A percentile compares a stretch with the other conserved stretches of the same genome.
These are phyloP conservation scores for Neurospora terricola DNA, from an alignment of 495 filamentous ascomycete species.

Conservation along the genomic window DNA sequence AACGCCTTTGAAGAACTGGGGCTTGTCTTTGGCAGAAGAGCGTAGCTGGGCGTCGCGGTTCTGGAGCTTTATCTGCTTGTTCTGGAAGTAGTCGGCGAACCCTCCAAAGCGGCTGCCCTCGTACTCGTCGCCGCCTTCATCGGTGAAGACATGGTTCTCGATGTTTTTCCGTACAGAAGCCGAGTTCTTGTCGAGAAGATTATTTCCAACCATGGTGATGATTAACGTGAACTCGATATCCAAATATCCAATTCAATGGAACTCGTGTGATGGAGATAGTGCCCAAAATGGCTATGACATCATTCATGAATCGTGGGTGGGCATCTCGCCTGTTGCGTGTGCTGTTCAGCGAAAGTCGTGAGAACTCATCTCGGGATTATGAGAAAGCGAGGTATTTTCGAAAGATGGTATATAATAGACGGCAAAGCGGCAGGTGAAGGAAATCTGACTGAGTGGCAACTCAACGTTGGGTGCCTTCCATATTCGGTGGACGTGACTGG, in stretches of 20 bases:
- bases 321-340: neutral
- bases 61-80: slow-evolving; percentile 93
- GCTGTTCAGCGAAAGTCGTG: neutral
- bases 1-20: slow-evolving; percentile 78
- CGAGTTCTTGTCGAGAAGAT: slow-evolving; percentile 62
- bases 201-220: slow-evolving; percentile 56
- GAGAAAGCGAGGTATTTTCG: neutral
- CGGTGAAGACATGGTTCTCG: slow-evolving; percentile 49
- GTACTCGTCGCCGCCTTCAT: slow-evolving; percentile 86
- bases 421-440: neutral
- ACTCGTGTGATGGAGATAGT: slow-evolving; percentile 1
- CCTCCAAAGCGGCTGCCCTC: slow-evolving; percentile 77
- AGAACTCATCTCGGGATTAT: neutral
- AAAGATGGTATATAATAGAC: neutral
- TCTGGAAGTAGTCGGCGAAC: slow-evolving; percentile 79
- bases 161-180: slow-evolving; percentile 74
- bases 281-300: neutral
- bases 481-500: neutral
- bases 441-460: neutral
- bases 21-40: slow-evolving; percentile 50
- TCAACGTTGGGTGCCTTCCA: neutral
- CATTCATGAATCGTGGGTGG: neutral
- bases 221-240: neutral
- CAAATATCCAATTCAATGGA: slow-evolving; percentile 4
- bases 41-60: slow-evolving; percentile 81